Percentiles rank a stretch among this genome's conserved stretches.
These are phyloP conservation scores for Echium plantagineum DNA, from an alignment of 257 asterid genomes.

Conservation along the genomic window DNA sequence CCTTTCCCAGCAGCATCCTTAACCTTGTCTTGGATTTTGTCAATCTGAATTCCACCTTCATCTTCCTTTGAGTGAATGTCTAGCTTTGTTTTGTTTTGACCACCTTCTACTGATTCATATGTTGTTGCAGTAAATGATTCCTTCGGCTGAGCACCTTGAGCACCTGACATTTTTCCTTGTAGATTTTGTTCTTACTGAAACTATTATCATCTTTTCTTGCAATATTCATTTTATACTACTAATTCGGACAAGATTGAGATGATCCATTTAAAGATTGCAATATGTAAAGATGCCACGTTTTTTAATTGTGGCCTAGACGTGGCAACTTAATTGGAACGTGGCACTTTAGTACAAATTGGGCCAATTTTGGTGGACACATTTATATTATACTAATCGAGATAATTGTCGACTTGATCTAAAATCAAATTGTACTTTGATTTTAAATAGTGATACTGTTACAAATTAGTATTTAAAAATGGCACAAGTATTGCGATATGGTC, in stretches of 20 bases:
- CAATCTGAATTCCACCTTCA: conserved; percentile 57
- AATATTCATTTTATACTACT: too few species aligned
- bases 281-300: not conserved
- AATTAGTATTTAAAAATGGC: too few species aligned
- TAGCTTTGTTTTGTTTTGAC: conserved; percentile 46
- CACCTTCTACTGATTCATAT: conserved; percentile 55
- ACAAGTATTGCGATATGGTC: too few species aligned
- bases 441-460: too few species aligned
- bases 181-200: not conserved
- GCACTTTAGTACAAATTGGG: not conserved
- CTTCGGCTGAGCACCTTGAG: conserved; percentile 90
- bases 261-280: too few species aligned
- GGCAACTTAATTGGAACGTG: not conserved
- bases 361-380: too few species aligned
- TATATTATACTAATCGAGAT: too few species aligned
- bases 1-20: conserved; percentile 71
- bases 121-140: conserved; percentile 56
- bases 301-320: not conserved
- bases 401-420: too few species aligned
- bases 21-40: conserved; percentile 65
- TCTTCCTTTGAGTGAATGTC: conserved; percentile 71
- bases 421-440: too few species aligned
- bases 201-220: too few species aligned
- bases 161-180: conserved; percentile 57
- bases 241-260: not conserved